phyloP scores from a whole-genome alignment of 441 rosid species.

The Populus tomentosa region DNA sequence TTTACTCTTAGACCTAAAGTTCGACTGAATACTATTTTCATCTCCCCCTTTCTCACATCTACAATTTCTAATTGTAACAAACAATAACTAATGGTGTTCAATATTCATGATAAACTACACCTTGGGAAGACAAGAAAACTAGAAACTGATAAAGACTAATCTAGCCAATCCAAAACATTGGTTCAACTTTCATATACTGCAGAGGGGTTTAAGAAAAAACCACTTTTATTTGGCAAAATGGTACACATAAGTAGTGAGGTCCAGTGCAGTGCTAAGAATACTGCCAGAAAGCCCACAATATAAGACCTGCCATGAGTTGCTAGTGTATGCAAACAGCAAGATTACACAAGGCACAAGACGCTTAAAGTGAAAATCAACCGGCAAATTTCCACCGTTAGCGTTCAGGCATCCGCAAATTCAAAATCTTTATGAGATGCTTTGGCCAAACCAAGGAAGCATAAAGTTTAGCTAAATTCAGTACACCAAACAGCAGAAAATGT shows the following conservation, averaged over 20 bases:
- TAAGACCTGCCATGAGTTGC: too few species aligned
- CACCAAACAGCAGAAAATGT: not conserved
- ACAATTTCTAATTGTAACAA: not conserved
- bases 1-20: not conserved
- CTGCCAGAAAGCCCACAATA: too few species aligned
- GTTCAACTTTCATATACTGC: not conserved
- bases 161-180: not conserved
- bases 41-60: not conserved
- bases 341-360: not conserved
- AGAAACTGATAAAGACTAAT: not conserved
- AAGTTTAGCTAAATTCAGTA: not conserved
- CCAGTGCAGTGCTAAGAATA: too few species aligned
- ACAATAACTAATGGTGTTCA: not conserved
- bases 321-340: not conserved
- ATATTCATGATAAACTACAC: not conserved
- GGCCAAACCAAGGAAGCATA: too few species aligned
- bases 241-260: too few species aligned
- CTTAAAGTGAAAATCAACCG: not conserved
- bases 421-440: too few species aligned
- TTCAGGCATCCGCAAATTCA: not conserved
- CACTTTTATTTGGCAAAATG: not conserved
- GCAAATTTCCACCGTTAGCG: not conserved
- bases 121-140: not conserved
- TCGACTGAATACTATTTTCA: not conserved
- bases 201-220: not conserved